phyloP scores from a whole-genome alignment of 768 basidiomycete species.

The Auricularia sp. region DNA sequence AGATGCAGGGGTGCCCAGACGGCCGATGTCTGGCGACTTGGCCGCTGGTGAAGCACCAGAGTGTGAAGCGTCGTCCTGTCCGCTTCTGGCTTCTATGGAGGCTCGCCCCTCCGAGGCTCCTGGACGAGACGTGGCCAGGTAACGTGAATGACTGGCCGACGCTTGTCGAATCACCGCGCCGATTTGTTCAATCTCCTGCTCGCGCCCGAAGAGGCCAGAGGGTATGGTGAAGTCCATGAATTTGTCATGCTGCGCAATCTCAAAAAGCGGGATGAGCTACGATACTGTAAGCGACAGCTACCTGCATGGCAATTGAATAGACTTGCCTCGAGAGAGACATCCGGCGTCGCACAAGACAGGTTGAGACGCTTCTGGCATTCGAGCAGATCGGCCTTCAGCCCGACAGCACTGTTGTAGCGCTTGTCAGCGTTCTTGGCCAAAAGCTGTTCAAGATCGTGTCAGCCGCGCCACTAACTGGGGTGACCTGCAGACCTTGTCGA shows the following conservation, averaged over 20 bases:
- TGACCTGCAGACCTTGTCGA: background rate
- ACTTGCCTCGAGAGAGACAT: slow-evolving; percentile 45
- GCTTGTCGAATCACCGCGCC: slow-evolving; percentile 44
- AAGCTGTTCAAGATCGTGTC: slow-evolving; percentile 29
- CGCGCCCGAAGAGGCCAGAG: slow-evolving; percentile 51
- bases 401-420: slow-evolving; percentile 64
- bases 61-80: background rate
- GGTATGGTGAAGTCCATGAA: slow-evolving; percentile 32
- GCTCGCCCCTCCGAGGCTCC: background rate
- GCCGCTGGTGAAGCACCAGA: background rate
- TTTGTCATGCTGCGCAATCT: slow-evolving; percentile 54
- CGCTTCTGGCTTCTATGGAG: background rate
- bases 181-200: slow-evolving; percentile 58
- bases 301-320: background rate
- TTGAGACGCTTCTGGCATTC: slow-evolving; percentile 56
- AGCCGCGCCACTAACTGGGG: background rate
- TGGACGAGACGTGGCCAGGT: slow-evolving; percentile 25
- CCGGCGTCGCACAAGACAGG: slow-evolving; percentile 24
- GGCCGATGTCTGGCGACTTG: background rate
- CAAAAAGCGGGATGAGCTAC: slow-evolving; percentile 59
- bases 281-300: slow-evolving; percentile 5
- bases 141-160: slow-evolving; percentile 51
- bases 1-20: background rate
- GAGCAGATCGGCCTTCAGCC: slow-evolving; percentile 55
- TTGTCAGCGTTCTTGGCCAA: slow-evolving; percentile 57